Evolutionary conservation across 108 stramenopile species (phyloP).

Genomic region (Asterionellopsis glacialis): DNA sequence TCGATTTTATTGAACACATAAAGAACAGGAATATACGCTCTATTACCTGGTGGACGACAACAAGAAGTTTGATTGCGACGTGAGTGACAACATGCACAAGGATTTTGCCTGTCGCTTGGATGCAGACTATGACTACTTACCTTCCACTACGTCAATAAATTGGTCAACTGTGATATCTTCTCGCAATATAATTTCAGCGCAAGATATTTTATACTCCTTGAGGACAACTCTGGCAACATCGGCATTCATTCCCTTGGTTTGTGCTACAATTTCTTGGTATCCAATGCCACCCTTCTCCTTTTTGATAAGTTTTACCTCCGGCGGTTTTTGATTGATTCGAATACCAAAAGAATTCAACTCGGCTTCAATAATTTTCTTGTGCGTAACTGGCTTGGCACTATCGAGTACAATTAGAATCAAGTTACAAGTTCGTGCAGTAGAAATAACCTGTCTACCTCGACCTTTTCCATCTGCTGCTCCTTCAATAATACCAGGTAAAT

Average conservation of each 20-base stretch:
- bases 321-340: slow-evolving; percentile 94
- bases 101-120: neutral
- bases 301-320: slow-evolving; percentile 87
- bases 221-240: slow-evolving; percentile 74
- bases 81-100: neutral
- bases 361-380: slow-evolving; percentile 95
- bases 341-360: slow-evolving; percentile 98
- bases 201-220: slow-evolving; percentile 90
- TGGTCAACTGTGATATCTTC: slow-evolving; percentile 94
- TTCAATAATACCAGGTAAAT: slow-evolving; percentile 99
- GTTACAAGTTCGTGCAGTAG: slow-evolving; percentile 95
- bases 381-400: slow-evolving; percentile 91
- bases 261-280: slow-evolving; percentile 85
- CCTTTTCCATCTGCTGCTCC: slow-evolving; percentile 98
- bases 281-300: slow-evolving; percentile 94
- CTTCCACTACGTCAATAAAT: slow-evolving; percentile 93
- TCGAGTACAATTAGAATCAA: slow-evolving; percentile 94
- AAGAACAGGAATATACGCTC: slow-evolving; percentile 85
- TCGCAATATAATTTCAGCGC: slow-evolving; percentile 88
- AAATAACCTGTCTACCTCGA: slow-evolving; percentile 94
- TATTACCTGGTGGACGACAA: too few species aligned
- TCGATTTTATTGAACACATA: slow-evolving; percentile 96
- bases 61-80: slow-evolving; percentile 1
- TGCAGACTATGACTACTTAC: too few species aligned
- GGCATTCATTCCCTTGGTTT: slow-evolving; percentile 82